Base-by-base conservation (phyloP, 1,284 basidiomycete species). In the Xanthoconium separans region DNA sequence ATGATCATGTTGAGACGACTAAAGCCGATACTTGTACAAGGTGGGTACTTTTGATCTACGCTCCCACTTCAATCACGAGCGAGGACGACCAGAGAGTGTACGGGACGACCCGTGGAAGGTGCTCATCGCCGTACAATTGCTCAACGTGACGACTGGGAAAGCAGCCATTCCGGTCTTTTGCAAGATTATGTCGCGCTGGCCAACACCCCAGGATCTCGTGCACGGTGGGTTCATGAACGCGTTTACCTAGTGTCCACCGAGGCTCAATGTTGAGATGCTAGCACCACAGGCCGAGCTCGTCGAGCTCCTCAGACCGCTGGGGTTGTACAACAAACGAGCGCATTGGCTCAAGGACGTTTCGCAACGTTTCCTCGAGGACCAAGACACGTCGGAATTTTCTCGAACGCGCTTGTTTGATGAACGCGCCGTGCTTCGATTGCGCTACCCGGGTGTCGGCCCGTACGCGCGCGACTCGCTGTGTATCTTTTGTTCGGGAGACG, bases 381-480 rank as follows among this genome's bases (percentile, higher is more conserved):
- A 2, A 37, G 37, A 4, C 39, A 31, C 12, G 10, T 75, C 1
- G 76, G 76, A 2, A 15, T 34, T 13, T 24, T 31, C 45, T 2
- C 20, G 24, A 13, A 15, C 45, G 11, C 9, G 50, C 37, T 20
- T 50, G 40, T 48, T 44, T 15, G 51, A 49, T 1, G 36, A 49
- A 29, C 2, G 7, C 4, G 15, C 33, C 9, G 80, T 77, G 2
- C 71, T 76, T 1, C 71, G 82, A 40, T 80, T 80, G 12, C 78
- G 82, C 59, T 71, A 82, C 10, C 82, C 83, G 0, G 83, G 84
- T 0, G 72, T 78, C 1, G 84, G 85, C 0, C 72, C 74, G 2
- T 88, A 87, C 57, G 86, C 86, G 1, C 72, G 85, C 1, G 85
- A 87, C 61, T 87, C 83, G 2, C 84, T 85, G 58, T 76, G 83